Base-by-base conservation (phyloP, 768 basidiomycete species). In the Trametes cubensis region DNA sequence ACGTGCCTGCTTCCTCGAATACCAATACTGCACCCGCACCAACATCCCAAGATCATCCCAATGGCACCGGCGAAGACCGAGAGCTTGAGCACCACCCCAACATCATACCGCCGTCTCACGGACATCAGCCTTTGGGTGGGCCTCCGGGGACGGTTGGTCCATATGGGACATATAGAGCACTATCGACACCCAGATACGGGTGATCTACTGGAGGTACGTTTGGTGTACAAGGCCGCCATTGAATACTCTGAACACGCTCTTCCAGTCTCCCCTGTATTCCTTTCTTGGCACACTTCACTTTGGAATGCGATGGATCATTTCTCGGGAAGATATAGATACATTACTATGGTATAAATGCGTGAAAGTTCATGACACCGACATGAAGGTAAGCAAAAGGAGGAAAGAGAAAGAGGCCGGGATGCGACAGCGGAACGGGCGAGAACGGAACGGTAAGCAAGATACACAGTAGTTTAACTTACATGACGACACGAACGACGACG, bases 101-200 rank as follows among this genome's bases (percentile, higher is more conserved):
- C 28, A 20, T 30, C 25, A 58, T 23, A 15, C 25, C 48, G 38
- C 21, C 20, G 23, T 53, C 46, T 15, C 65, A 46, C 44, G 41
- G 6, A 14, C 67, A 64, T 55, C 72, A 63, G 52, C 73, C 67
- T 61, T 64, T 68, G 50, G 75, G 74, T n/a, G 77, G 76, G 2
- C 69, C 70, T 25, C 72, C 72, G 42, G 70, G 77, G 30, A 74
- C 73, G 2, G 73, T 78, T 1, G 80, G 81, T 4, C 77, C 78
- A 46, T 83, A 75, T 64, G 82, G 77, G 41, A 76, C 78, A 38
- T 78, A 77, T 57, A 81, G 81, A 61, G 56, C 56, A 8, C 45
- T 47, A 41, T 41, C 56, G 17, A 20, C 56, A 17, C 39, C 56
- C 11, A 18, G 50, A 39, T 51, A 51, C 34, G 50, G 50, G 2